A percentile compares a stretch with the other conserved stretches of the same genome.
phyloP scores from a whole-genome alignment of 2,329 filamentous ascomycete species.

The Hymenoscyphus albidus region DNA sequence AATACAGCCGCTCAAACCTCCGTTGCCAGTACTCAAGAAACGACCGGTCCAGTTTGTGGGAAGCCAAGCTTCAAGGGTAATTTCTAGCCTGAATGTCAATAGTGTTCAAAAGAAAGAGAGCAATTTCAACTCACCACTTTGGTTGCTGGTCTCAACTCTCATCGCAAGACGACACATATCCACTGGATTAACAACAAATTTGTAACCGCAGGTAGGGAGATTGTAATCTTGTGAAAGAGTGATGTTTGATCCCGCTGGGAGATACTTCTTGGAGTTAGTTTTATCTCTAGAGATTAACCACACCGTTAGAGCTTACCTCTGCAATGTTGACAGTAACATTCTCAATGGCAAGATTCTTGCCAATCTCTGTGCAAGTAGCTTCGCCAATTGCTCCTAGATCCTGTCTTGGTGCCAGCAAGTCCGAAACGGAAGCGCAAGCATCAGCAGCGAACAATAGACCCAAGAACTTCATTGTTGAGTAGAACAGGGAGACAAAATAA shows the following conservation, averaged over 20 bases:
- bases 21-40: conserved; percentile 38
- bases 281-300: neutral
- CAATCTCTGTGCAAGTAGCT: conserved; percentile 4
- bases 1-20: conserved; percentile 27
- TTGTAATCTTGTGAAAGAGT: neutral
- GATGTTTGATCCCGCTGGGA: conserved; percentile 4
- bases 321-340: conserved; percentile 11
- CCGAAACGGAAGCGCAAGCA: neutral
- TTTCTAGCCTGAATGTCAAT: conserved; percentile 2
- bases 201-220: conserved; percentile 1
- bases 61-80: conserved; percentile 30
- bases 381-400: neutral
- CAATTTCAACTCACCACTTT: neutral
- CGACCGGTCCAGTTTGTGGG: conserved; percentile 41
- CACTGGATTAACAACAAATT: neutral
- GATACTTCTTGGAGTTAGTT: neutral
- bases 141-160: conserved; percentile 8
- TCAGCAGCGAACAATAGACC: neutral
- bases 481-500: neutral
- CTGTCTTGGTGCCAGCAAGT: neutral
- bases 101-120: neutral
- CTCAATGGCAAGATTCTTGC: neutral
- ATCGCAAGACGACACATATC: conserved; percentile 16
- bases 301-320: neutral
- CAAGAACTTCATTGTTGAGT: neutral